phyloP scores from a whole-genome alignment of 2,329 filamentous ascomycete species.

The Sporothrix sp. region DNA sequence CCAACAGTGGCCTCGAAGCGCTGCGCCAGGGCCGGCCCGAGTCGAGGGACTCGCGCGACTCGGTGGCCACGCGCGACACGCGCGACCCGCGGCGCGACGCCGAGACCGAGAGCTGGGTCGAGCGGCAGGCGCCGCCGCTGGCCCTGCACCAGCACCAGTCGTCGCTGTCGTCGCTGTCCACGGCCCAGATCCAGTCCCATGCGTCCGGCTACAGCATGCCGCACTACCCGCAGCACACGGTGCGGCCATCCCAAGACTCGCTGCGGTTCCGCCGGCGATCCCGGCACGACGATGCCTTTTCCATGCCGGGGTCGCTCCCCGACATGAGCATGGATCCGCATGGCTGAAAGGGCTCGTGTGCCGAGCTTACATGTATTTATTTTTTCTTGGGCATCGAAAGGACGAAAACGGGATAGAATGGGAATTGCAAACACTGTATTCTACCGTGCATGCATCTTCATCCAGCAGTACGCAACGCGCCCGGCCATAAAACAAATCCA shows the following conservation, averaged over 20 bases:
- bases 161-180: constrained; percentile 1
- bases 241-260: constrained; percentile 20
- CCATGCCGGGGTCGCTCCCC: constrained; percentile 40
- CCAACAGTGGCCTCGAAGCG: not conserved
- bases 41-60: constrained; percentile 26
- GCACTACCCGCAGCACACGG: constrained; percentile 3
- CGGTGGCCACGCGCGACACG: constrained; percentile 22
- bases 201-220: not conserved
- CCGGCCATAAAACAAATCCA: no score
- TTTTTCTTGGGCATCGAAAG: no score
- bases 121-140: constrained; percentile 18
- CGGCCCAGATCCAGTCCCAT: constrained; percentile 3
- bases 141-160: constrained; percentile 12
- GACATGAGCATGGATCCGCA: constrained; percentile 21
- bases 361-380: no score
- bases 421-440: no score
- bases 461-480: no score
- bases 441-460: no score
- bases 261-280: constrained; percentile 31
- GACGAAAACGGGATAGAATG: no score
- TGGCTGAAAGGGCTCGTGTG: not conserved
- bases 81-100: constrained; percentile 25
- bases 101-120: constrained; percentile 20
- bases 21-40: constrained; percentile 14
- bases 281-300: constrained; percentile 28